A percentile compares a stretch with the other conserved stretches of the same genome.
These are phyloP conservation scores for Aspergillus sclerotioniger DNA, from an alignment of 495 filamentous ascomycete genomes.

Conservation along the genomic window DNA sequence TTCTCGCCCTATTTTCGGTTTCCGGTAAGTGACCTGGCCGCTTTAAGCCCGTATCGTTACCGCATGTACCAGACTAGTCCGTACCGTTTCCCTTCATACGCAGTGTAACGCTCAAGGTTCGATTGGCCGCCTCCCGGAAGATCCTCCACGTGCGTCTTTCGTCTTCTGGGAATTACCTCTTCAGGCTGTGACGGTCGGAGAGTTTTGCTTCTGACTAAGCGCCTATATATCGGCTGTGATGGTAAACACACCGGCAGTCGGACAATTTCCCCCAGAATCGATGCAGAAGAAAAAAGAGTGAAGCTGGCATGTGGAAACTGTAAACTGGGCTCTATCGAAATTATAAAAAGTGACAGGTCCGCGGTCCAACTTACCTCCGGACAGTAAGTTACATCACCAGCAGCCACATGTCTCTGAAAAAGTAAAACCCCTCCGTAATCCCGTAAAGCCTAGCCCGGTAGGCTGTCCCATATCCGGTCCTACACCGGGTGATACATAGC, in stretches of 20 bases:
- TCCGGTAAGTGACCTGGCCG: neutral
- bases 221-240: too few relatives aligned
- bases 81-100: neutral
- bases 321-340: too few relatives aligned
- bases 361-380: too few relatives aligned
- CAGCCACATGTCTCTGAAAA: too few relatives aligned
- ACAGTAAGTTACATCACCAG: too few relatives aligned
- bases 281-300: neutral
- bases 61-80: neutral
- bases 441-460: too few relatives aligned
- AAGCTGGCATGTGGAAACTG: too few relatives aligned
- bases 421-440: too few relatives aligned
- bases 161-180: neutral
- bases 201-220: neutral
- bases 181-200: neutral
- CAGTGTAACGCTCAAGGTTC: slow-evolving; percentile 15
- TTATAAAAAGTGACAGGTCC: too few relatives aligned
- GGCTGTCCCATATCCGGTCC: too few relatives aligned
- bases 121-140: slow-evolving; percentile 18
- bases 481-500: too few relatives aligned
- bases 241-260: too few relatives aligned
- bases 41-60: neutral
- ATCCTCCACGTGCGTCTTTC: slow-evolving; percentile 21
- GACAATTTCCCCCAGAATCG: neutral
- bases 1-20: neutral